A percentile compares a stretch with the other conserved stretches of the same genome.
These are phyloP conservation scores for Vitis rupestris DNA, from an alignment of 164 flowering plant genomes.

Conservation along the genomic window DNA sequence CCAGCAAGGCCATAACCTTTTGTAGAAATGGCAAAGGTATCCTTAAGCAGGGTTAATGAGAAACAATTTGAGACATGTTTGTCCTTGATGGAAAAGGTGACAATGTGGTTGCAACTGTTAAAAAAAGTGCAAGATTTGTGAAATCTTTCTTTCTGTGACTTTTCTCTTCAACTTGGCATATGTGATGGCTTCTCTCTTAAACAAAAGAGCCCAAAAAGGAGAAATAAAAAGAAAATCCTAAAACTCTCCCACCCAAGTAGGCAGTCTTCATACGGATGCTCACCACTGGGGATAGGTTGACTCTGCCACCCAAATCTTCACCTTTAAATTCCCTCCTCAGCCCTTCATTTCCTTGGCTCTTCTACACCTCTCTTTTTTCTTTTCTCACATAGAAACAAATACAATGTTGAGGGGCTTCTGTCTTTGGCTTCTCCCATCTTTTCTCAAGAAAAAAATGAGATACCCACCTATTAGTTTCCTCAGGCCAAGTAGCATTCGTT, in stretches of 20 bases:
- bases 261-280: slow-evolving; percentile 46
- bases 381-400: slow-evolving; percentile 12
- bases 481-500: slow-evolving; percentile 25
- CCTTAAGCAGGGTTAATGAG: slow-evolving; percentile 15
- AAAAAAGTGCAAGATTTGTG: slow-evolving; percentile 49
- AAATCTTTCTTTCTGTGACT: slow-evolving; percentile 45
- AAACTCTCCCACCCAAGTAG: slow-evolving; percentile 35
- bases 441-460: slow-evolving; percentile 23
- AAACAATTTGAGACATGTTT: slow-evolving; percentile 8
- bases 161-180: slow-evolving; percentile 37
- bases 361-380: slow-evolving; percentile 17
- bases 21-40: slow-evolving; percentile 26
- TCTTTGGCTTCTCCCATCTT: slow-evolving; percentile 10
- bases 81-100: slow-evolving; percentile 29
- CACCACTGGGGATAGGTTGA: slow-evolving; percentile 32
- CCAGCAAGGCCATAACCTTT: slow-evolving; percentile 6
- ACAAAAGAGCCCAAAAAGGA: slow-evolving; percentile 21
- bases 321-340: slow-evolving; percentile 33
- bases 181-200: slow-evolving; percentile 34
- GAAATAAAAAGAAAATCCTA: slow-evolving; percentile 25
- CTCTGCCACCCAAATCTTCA: slow-evolving; percentile 30
- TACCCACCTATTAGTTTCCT: slow-evolving; percentile 21
- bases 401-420: neutral
- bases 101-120: slow-evolving; percentile 50
- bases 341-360: slow-evolving; percentile 21